Conservation (phyloP, 257 asterid genomes). For the Solanum acaule region DNA sequence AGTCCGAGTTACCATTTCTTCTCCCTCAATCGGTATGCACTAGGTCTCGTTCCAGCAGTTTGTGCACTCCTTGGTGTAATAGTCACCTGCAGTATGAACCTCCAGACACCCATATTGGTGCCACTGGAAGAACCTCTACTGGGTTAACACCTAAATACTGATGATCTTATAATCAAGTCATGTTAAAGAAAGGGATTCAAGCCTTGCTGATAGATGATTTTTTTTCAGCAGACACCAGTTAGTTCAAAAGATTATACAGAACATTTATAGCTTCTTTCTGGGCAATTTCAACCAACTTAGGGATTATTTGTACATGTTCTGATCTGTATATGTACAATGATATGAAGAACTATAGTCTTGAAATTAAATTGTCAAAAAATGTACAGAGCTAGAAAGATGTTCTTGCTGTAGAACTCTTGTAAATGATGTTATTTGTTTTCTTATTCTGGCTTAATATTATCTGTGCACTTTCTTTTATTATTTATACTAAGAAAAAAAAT, state of each 20-base stretch:
- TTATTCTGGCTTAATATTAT: neutral
- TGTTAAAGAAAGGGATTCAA: neutral
- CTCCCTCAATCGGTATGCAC: slow-evolving; percentile 50
- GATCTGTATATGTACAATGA: neutral
- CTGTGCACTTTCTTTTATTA: too few relatives aligned
- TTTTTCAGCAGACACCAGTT: neutral
- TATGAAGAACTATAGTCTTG: neutral
- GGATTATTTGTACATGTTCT: neutral
- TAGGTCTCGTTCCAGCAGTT: slow-evolving; percentile 72
- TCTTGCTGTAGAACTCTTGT: neutral
- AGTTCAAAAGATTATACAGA: neutral
- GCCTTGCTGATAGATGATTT: neutral
- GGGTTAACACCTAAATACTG: slow-evolving; percentile 18
- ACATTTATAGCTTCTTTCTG: neutral
- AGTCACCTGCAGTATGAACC: slow-evolving; percentile 59
- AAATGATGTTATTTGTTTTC: neutral
- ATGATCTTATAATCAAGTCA: neutral
- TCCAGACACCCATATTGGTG: slow-evolving; percentile 26
- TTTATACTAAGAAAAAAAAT: neutral
- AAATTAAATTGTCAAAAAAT: neutral
- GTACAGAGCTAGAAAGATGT: neutral
- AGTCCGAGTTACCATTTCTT: slow-evolving; percentile 8
- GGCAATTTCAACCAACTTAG: neutral
- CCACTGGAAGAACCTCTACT: slow-evolving; percentile 41
- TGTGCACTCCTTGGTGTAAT: slow-evolving; percentile 57